phyloP scores from a whole-genome alignment of 148 eudicot species.

The Chenopodium quinoa region DNA sequence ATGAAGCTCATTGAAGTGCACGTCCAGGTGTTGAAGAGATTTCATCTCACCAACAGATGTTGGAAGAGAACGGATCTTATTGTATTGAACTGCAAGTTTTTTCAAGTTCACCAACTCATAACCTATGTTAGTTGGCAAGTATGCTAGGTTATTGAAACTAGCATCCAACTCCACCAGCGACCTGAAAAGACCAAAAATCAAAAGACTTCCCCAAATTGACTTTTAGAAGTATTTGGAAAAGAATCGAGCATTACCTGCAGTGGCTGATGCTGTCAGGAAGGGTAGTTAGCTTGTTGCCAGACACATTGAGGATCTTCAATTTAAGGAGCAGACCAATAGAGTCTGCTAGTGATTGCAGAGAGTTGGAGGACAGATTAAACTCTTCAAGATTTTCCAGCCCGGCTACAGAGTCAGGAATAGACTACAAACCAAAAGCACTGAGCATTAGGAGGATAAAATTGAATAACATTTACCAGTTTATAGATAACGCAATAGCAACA shows the following conservation, averaged over 20 bases:
- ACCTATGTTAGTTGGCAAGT: constrained; percentile 88
- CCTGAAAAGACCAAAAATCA: constrained; percentile 39
- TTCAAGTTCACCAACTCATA: constrained; percentile 56
- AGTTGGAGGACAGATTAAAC: constrained; percentile 71
- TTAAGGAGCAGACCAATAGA: constrained; percentile 73
- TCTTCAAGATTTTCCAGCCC: constrained; percentile 85
- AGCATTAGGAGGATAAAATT: not conserved
- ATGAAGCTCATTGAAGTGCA: constrained; percentile 86
- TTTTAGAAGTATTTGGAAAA: not conserved
- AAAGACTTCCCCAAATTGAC: not conserved
- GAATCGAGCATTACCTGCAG: constrained; percentile 61
- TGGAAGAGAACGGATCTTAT: constrained; percentile 88
- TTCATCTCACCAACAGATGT: constrained; percentile 81
- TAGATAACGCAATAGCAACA: not conserved
- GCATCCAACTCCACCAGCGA: constrained; percentile 80
- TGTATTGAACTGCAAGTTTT: constrained; percentile 59
- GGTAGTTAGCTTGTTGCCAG: constrained; percentile 77
- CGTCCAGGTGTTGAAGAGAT: constrained; percentile 61
- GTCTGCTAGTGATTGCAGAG: constrained; percentile 79
- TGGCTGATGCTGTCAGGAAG: constrained; percentile 83
- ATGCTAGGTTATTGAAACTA: constrained; percentile 74
- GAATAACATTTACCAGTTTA: not conserved
- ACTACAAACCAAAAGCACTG: constrained; percentile 38
- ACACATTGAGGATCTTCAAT: constrained; percentile 70
- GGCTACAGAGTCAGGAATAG: constrained; percentile 80